Evolutionary conservation across 2,329 filamentous ascomycete genomes (phyloP).

Genomic region (Alternaria triticina): DNA sequence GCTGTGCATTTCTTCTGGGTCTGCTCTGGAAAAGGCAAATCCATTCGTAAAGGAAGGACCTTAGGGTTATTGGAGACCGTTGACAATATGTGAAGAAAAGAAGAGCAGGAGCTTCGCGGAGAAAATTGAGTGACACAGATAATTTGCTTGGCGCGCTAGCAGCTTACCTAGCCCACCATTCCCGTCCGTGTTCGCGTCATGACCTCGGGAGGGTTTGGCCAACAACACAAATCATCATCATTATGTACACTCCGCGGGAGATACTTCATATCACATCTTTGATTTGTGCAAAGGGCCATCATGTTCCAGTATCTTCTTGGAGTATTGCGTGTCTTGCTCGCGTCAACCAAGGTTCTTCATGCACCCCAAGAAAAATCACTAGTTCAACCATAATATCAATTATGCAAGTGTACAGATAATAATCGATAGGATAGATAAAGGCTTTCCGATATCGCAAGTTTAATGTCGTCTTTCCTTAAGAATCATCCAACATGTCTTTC

Average conservation of each 20-base stretch:
- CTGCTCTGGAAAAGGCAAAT: constrained; percentile 39
- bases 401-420: neutral
- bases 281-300: neutral
- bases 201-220: neutral
- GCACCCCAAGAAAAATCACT: neutral
- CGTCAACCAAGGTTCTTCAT: neutral
- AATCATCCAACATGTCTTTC: neutral
- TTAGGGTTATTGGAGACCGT: constrained; percentile 35
- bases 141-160: constrained; percentile 13
- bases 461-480: neutral
- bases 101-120: constrained; percentile 9
- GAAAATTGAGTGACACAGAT: constrained; percentile 4
- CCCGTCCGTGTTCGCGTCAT: neutral
- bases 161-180: neutral
- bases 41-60: constrained; percentile 33
- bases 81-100: constrained; percentile 39
- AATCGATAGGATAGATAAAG: neutral
- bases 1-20: constrained; percentile 47
- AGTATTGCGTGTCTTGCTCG: neutral
- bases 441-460: neutral
- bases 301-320: neutral
- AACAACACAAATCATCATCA: neutral
- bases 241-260: neutral
- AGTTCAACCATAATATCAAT: neutral
- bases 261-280: neutral